Evolutionary conservation across 208 protist species (phyloP), one percentile per base, ranked within the genome.

Genomic region (Herpetomonas muscarum): DNA sequence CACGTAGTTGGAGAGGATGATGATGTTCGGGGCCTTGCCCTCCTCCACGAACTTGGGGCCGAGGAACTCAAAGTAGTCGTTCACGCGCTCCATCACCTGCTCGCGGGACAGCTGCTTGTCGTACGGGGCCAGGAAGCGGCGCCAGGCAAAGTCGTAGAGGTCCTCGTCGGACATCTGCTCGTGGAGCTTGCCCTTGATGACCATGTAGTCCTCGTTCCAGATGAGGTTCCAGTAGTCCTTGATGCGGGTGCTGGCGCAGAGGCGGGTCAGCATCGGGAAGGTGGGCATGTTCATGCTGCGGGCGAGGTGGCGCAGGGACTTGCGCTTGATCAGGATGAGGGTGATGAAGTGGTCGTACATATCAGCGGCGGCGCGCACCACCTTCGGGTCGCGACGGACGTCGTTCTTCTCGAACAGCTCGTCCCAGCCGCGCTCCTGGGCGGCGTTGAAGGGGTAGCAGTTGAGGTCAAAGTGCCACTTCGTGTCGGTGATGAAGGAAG

Each of bases 361-460:
- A 57, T 96, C 81, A 1, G 81, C 86, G n/a, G 87, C 87, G 2
- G 76, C 70, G 28, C 81, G 81, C 28, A 89, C 54, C 55, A 90
- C 60, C 61, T 81, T 86, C 28, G 86, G 84, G 67, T 96, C 86
- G 57, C 90, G 86, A 55, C 74, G 82, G 26, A 92, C 83, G 69
- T 96, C 85, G 69, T 96, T 96, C 81, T 96, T 96, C 68, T 96
- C 90, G 56, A 93, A 92, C 24, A 96, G 65, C 56, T 93, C 90
- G 62, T 96, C 90, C 90, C 90, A 96, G 4, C 69, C 86, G 31
- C 83, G 81, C 73, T 93, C 83, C 61, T 93, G 76, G 34, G 72
- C 74, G 17, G 77, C 55, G 41, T 75, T 92, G 67, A 75, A 87
- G 19, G 83, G 83, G 63, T 86, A 92, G 17, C 76, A 74, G 67